Evolutionary conservation across 192 early-diverging fungal genomes (phyloP).

Genomic region (Oehlia diaphana): DNA sequence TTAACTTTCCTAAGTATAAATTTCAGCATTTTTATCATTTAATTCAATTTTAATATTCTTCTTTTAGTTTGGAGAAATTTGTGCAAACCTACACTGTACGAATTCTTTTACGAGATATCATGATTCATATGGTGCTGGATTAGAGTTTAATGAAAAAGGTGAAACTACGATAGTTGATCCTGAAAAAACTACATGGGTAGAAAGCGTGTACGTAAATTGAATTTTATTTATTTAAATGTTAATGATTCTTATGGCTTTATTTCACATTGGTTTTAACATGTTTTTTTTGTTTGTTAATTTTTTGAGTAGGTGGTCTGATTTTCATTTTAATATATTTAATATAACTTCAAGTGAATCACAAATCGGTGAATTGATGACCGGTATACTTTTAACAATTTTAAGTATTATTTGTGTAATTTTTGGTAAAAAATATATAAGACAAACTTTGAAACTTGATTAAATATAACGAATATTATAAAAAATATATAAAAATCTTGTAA

Average conservation of each 20-base stretch:
- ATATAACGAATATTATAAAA: too few species aligned
- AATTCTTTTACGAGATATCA: slow-evolving; percentile 53
- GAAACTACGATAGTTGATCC: slow-evolving; percentile 41
- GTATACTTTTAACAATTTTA: not conserved
- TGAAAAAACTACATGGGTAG: slow-evolving; percentile 49
- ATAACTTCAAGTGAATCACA: not conserved
- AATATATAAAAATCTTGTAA: too few species aligned
- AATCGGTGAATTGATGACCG: not conserved
- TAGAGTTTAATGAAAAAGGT: slow-evolving; percentile 41
- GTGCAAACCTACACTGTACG: slow-evolving; percentile 44
- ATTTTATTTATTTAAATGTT: not conserved
- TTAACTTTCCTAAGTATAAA: not conserved
- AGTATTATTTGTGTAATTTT: not conserved
- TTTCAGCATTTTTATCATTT: not conserved
- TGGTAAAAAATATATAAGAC: not conserved
- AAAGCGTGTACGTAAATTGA: slow-evolving; percentile 51
- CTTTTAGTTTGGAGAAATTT: slow-evolving; percentile 43
- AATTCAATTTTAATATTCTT: not conserved
- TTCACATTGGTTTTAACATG: not conserved
- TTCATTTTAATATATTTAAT: too few species aligned
- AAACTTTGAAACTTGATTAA: not conserved
- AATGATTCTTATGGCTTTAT: not conserved
- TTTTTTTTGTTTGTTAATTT: not conserved
- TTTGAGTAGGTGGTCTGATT: not conserved
- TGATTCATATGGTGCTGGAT: slow-evolving; percentile 52